These are phyloP conservation scores for Paralagenidium karlingii DNA, from an alignment of 352 stramenopile species.

Conservation along the genomic window DNA sequence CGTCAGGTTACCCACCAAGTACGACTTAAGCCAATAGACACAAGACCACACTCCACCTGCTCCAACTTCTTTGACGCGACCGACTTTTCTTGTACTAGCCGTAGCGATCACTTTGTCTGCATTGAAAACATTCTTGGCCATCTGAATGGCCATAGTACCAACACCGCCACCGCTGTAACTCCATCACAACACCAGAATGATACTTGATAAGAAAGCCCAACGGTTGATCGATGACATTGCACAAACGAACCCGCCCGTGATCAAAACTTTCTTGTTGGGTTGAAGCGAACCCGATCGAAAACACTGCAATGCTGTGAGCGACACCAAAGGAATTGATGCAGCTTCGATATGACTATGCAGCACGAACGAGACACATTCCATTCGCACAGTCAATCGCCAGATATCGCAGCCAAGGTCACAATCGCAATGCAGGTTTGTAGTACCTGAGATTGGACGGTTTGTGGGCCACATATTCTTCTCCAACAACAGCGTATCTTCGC, in stretches of 20 bases:
- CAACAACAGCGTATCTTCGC: constrained; percentile 30
- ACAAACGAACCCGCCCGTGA: constrained; percentile 38
- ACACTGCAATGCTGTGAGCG: constrained; percentile 29
- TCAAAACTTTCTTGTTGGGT: constrained; percentile 56
- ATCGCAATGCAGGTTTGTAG: neutral
- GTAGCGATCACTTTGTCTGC: constrained; percentile 57
- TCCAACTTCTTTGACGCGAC: constrained; percentile 47
- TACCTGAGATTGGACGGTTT: constrained; percentile 57
- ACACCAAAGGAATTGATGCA: constrained; percentile 42
- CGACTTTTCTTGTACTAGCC: constrained; percentile 44
- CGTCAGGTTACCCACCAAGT: too few relatives aligned
- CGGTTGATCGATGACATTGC: too few relatives aligned
- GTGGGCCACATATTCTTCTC: constrained; percentile 44
- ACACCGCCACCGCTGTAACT: constrained; percentile 48
- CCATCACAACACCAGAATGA: neutral
- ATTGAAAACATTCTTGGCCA: constrained; percentile 70
- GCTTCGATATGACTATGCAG: constrained; percentile 59
- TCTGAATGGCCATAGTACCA: constrained; percentile 55
- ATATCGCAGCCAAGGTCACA: neutral
- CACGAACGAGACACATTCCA: too few relatives aligned
- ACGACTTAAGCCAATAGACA: neutral
- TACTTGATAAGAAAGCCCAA: too few relatives aligned
- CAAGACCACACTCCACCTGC: constrained; percentile 9
- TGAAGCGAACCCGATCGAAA: constrained; percentile 34
- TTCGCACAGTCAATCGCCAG: neutral